Evolutionary conservation across 2,329 filamentous ascomycete genomes (phyloP).

Genomic region (Aureobasidium sp.): DNA sequence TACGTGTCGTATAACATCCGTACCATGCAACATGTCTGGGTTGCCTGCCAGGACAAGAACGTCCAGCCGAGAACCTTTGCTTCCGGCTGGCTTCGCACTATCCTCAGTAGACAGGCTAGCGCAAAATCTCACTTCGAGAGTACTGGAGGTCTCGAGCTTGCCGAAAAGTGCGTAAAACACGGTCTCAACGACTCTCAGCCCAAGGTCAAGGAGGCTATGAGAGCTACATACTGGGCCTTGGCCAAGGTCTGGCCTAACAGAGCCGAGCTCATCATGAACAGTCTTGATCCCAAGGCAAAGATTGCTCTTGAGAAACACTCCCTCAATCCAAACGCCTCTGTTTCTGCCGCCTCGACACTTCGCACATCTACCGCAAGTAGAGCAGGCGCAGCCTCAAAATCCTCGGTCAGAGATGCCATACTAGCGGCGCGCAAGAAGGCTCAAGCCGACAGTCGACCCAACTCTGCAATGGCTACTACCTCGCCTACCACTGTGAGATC

Average conservation of each 20-base stretch:
- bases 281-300: conserved; percentile 69
- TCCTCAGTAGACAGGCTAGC: conserved; percentile 66
- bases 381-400: conserved; percentile 39
- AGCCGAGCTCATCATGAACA: conserved; percentile 73
- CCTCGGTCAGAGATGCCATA: conserved; percentile 72
- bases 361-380: conserved; percentile 14
- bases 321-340: conserved; percentile 60
- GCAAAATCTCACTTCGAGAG: conserved; percentile 82
- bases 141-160: conserved; percentile 67
- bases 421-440: conserved; percentile 62
- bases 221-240: conserved; percentile 81
- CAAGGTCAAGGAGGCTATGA: conserved; percentile 76
- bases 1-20: conserved; percentile 71
- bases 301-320: conserved; percentile 74
- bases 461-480: conserved; percentile 47
- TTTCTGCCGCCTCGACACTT: conserved; percentile 41
- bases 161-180: conserved; percentile 84
- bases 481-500: conserved; percentile 34
- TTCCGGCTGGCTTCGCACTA: conserved; percentile 72
- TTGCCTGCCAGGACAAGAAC: conserved; percentile 86
- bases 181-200: conserved; percentile 85
- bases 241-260: conserved; percentile 68
- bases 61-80: conserved; percentile 74
- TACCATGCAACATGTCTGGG: conserved; percentile 76
- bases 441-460: conserved; percentile 45